These are phyloP conservation scores for Xanthoceras sorbifolium DNA, from an alignment of 345 rosid species.

Conservation along the genomic window DNA sequence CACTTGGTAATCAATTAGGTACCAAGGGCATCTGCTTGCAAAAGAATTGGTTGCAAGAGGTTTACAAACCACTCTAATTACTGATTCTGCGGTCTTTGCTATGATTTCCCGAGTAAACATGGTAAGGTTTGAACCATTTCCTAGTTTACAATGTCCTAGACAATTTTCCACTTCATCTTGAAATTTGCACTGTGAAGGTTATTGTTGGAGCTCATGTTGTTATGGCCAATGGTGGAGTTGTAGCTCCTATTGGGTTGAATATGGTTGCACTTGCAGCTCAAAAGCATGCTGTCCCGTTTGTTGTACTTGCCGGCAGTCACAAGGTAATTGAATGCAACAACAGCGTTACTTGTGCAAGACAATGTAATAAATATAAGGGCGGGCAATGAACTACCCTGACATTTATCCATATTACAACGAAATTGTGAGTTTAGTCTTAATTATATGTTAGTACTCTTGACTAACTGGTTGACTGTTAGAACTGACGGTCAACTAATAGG, in stretches of 20 bases:
- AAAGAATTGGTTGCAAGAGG: conserved; percentile 93
- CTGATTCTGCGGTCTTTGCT: conserved; percentile 99
- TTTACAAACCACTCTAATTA: conserved; percentile 84
- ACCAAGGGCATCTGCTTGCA: conserved; percentile 92
- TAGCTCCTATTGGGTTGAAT: conserved; percentile 97
- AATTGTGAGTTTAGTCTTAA: too few relatives aligned
- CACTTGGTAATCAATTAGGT: conserved; percentile 46
- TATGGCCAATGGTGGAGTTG: conserved; percentile 97
- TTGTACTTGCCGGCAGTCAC: conserved; percentile 96
- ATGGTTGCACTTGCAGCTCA: conserved; percentile 98
- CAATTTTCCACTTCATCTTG: conserved; percentile 18
- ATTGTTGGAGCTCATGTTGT: conserved; percentile 99
- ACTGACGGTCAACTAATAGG: too few relatives aligned
- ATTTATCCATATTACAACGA: too few relatives aligned
- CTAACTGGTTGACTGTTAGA: too few relatives aligned
- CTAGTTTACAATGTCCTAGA: neutral
- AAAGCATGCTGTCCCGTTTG: conserved; percentile 98
- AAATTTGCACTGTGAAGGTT: conserved; percentile 54
- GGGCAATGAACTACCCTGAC: too few relatives aligned
- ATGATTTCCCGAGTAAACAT: conserved; percentile 96
- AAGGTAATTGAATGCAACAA: conserved; percentile 53
- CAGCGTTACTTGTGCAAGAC: conserved; percentile 11
- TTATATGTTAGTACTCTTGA: too few relatives aligned
- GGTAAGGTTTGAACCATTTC: conserved; percentile 42
- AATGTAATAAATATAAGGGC: conserved; percentile 3